Percentiles rank a stretch among this genome's conserved stretches.
phyloP scores from a whole-genome alignment of 176 grass and related monocot genomes.

The Pharus latifolius region DNA sequence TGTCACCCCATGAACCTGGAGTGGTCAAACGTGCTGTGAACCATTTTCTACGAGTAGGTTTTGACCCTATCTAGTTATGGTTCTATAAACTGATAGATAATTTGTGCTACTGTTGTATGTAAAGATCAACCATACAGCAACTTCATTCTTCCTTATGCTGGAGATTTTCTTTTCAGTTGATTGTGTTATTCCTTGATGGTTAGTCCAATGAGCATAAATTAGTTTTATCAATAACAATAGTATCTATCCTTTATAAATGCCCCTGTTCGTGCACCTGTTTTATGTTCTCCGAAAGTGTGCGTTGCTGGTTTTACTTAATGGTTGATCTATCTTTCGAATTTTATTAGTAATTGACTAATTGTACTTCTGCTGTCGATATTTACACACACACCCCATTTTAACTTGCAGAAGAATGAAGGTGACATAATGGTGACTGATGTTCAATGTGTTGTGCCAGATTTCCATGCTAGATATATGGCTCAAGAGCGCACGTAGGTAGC shows the following conservation, averaged over 20 bases:
- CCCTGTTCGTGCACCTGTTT: too few relatives aligned
- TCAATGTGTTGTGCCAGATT: constrained; percentile 62
- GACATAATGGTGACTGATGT: constrained; percentile 93
- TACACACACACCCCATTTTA: constrained; percentile 12
- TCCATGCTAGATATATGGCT: constrained; percentile 94
- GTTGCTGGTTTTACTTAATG: background rate
- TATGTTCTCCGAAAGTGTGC: too few relatives aligned
- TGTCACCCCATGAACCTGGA: constrained; percentile 82
- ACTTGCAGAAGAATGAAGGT: constrained; percentile 81
- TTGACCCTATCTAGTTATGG: background rate
- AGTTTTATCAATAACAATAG: background rate
- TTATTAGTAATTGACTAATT: background rate
- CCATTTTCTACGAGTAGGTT: constrained; percentile 84
- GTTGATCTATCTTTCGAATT: background rate
- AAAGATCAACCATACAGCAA: background rate
- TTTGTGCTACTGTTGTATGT: background rate
- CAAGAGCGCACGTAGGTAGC: constrained; percentile 85
- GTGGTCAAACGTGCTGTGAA: constrained; percentile 91
- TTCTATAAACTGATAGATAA: background rate
- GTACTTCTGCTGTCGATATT: constrained; percentile 13
- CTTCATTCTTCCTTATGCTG: background rate
- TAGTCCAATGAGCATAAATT: background rate
- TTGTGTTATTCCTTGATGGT: background rate
- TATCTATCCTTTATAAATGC: too few relatives aligned
- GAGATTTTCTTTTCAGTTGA: background rate